Evolutionary conservation across 129 eudicot species (phyloP).

Genomic region (Tagetes patula): DNA sequence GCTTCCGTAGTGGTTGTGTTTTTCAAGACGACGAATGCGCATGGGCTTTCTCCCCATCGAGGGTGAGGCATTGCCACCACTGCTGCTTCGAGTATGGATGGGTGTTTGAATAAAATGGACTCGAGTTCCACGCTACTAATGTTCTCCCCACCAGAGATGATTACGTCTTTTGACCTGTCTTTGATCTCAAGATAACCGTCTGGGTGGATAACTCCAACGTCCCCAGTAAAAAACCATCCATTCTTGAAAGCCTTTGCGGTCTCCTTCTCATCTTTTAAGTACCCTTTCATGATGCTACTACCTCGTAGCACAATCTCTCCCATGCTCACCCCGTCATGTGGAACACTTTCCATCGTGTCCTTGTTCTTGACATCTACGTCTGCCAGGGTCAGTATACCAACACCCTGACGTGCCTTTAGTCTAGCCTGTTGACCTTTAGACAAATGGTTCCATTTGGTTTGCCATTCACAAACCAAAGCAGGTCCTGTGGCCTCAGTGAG

Average conservation of each 20-base stretch:
- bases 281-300: conserved; percentile 55
- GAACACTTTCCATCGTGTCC: conserved; percentile 49
- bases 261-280: conserved; percentile 46
- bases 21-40: conserved; percentile 48
- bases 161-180: conserved; percentile 57
- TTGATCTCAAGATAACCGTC: conserved; percentile 66
- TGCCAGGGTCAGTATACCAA: conserved; percentile 39
- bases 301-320: conserved; percentile 53
- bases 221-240: conserved; percentile 58
- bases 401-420: conserved; percentile 57
- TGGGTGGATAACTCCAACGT: conserved; percentile 54
- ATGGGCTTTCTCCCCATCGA: conserved; percentile 58
- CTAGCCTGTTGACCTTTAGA: conserved; percentile 27
- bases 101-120: conserved; percentile 40
- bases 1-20: conserved; percentile 18
- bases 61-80: conserved; percentile 69
- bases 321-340: conserved; percentile 44
- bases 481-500: conserved; percentile 66
- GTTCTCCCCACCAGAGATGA: conserved; percentile 63
- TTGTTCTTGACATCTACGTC: conserved; percentile 45
- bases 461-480: conserved; percentile 56
- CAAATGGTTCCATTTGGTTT: conserved; percentile 42
- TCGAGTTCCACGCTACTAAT: conserved; percentile 63
- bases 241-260: conserved; percentile 38
- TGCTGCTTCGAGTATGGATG: conserved; percentile 48